Evolutionary conservation across 768 basidiomycete genomes (phyloP).

Genomic region (Trametes cubensis): DNA sequence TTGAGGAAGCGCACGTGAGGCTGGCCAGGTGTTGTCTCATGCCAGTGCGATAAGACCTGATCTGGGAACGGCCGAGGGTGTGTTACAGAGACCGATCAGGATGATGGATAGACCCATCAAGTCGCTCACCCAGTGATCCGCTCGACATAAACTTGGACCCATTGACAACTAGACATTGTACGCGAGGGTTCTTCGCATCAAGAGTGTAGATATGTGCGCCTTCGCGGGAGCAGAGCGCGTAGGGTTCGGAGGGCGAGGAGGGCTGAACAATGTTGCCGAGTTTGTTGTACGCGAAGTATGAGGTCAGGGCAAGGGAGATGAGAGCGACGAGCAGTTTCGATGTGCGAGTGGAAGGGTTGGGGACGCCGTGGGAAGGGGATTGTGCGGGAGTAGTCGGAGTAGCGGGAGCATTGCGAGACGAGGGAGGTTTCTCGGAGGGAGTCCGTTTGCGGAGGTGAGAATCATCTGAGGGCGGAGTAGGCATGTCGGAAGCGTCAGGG

Average conservation of each 20-base stretch:
- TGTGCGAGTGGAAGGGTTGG: not conserved
- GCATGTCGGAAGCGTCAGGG: slow-evolving; percentile 17
- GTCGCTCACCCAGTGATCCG: slow-evolving; percentile 57
- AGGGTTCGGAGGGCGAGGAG: slow-evolving; percentile 36
- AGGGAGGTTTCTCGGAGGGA: slow-evolving; percentile 3
- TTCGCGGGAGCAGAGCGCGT: slow-evolving; percentile 65
- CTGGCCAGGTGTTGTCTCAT: slow-evolving; percentile 9
- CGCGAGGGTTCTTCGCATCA: slow-evolving; percentile 52
- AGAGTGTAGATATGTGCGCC: slow-evolving; percentile 65
- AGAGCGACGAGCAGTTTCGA: slow-evolving; percentile 24
- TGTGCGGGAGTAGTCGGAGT: not conserved
- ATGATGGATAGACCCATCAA: slow-evolving; percentile 23
- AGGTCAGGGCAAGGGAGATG: slow-evolving; percentile 27
- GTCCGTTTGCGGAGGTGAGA: slow-evolving; percentile 29
- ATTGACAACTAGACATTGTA: slow-evolving; percentile 66
- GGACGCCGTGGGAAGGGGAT: not conserved
- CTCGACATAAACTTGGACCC: slow-evolving; percentile 52
- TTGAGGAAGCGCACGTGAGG: slow-evolving; percentile 48
- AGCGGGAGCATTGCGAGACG: not conserved
- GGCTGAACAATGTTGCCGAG: not conserved
- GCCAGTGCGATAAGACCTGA: slow-evolving; percentile 47
- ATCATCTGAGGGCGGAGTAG: slow-evolving; percentile 20
- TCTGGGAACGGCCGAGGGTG: slow-evolving; percentile 34
- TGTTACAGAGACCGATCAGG: slow-evolving; percentile 23
- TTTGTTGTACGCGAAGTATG: slow-evolving; percentile 21